These are phyloP conservation scores for Blastobotrys robertii DNA, from an alignment of 805 yeast species.

Conservation along the genomic window DNA sequence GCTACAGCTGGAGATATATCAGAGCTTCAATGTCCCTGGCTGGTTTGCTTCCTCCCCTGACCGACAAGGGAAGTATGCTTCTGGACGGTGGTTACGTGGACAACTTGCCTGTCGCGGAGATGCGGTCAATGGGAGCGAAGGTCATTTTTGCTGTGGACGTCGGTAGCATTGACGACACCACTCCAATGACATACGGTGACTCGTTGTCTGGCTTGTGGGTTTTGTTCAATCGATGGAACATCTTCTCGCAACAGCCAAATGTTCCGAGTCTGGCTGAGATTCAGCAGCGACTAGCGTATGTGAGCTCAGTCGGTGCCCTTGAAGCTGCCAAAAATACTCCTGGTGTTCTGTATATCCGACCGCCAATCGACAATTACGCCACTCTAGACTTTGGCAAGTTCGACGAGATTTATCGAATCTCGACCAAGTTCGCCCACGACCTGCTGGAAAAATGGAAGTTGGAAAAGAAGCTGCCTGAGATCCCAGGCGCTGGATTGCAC, in stretches of 20 bases:
- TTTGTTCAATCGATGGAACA: slow-evolving; percentile 65
- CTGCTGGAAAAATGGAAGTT: slow-evolving; percentile 43
- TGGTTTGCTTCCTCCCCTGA: slow-evolving; percentile 75
- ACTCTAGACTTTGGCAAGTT: slow-evolving; percentile 89
- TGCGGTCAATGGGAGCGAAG: slow-evolving; percentile 78
- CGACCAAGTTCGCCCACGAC: slow-evolving; percentile 60
- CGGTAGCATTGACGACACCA: slow-evolving; percentile 86
- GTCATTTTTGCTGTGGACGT: slow-evolving; percentile 89
- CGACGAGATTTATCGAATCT: slow-evolving; percentile 79
- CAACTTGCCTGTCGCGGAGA: slow-evolving; percentile 83
- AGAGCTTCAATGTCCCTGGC: slow-evolving; percentile 96
- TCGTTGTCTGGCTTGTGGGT: slow-evolving; percentile 92
- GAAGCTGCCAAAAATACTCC: slow-evolving; percentile 77
- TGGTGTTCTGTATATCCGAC: slow-evolving; percentile 81
- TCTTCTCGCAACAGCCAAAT: slow-evolving; percentile 77
- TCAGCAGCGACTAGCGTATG: slow-evolving; percentile 87
- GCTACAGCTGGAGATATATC: slow-evolving; percentile 91
- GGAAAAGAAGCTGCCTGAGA: slow-evolving; percentile 47
- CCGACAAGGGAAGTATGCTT: slow-evolving; percentile 85
- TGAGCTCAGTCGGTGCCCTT: slow-evolving; percentile 86
- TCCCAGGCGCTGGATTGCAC: slow-evolving; percentile 42
- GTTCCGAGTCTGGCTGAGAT: slow-evolving; percentile 94
- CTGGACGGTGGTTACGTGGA: slow-evolving; percentile 96
- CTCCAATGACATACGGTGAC: slow-evolving; percentile 87
- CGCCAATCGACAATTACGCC: slow-evolving; percentile 87